These are phyloP conservation scores for Beauveria sp. DNA, from an alignment of 2,329 filamentous ascomycete species.

Conservation along the genomic window DNA sequence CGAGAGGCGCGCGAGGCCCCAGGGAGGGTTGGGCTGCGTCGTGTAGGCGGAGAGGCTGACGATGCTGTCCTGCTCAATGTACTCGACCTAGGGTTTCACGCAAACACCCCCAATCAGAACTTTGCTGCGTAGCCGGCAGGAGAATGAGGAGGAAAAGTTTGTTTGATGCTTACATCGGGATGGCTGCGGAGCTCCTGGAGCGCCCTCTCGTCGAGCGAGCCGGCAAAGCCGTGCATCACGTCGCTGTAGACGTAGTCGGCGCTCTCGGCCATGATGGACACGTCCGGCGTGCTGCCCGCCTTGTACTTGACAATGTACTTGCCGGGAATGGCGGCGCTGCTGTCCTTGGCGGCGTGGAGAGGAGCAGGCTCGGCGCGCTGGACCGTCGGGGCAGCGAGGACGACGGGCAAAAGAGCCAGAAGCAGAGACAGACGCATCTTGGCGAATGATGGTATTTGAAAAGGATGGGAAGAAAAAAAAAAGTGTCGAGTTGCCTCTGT, in stretches of 20 bases:
- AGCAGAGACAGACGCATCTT: conserved; percentile 20
- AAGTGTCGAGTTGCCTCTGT: neutral
- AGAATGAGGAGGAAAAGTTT: neutral
- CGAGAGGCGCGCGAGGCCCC: conserved; percentile 34
- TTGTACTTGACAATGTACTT: conserved; percentile 27
- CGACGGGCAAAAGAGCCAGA: conserved; percentile 18
- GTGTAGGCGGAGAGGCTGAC: conserved; percentile 43
- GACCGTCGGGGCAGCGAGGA: conserved; percentile 17
- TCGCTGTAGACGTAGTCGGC: conserved; percentile 20
- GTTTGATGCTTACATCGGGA: conserved; percentile 16
- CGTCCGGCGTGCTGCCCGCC: conserved; percentile 13
- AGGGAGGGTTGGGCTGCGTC: conserved; percentile 31
- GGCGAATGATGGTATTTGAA: neutral
- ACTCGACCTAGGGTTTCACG: conserved; percentile 21
- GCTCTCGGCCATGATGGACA: conserved; percentile 14
- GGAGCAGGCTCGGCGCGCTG: conserved; percentile 21
- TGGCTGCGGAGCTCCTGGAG: conserved; percentile 18
- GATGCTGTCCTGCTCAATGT: conserved; percentile 33
- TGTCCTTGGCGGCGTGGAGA: conserved; percentile 16
- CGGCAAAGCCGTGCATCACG: conserved; percentile 20
- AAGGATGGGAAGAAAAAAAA: too few species aligned
- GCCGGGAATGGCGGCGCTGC: conserved; percentile 17
- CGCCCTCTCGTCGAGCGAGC: conserved; percentile 15
- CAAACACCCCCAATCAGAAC: too few species aligned
- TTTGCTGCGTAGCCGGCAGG: too few species aligned